Percentiles rank a stretch among this genome's conserved stretches.
phyloP scores from a whole-genome alignment of 208 protist genomes.

The Tritrichomonas foetus region DNA sequence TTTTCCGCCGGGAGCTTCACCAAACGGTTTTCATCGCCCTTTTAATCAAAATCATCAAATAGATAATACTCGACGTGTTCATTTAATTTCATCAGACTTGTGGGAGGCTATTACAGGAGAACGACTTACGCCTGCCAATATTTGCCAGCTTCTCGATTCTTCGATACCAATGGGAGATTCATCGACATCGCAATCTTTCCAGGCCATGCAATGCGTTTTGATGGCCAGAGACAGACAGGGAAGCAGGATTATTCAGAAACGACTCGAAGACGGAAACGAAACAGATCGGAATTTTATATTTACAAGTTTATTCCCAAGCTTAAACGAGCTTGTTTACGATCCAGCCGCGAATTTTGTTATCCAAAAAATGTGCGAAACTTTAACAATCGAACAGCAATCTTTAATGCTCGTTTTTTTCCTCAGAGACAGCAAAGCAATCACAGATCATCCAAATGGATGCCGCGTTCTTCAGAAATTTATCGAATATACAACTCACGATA shows the following conservation, averaged over 20 bases:
- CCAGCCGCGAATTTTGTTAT: not conserved
- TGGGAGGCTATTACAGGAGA: no score
- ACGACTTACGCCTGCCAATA: no score
- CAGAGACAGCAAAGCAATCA: not conserved
- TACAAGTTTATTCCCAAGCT: not conserved
- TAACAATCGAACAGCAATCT: not conserved
- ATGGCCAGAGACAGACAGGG: not conserved
- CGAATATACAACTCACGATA: not conserved
- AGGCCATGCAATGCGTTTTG: not conserved
- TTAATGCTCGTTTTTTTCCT: not conserved
- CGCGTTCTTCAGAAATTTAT: conserved; percentile 30
- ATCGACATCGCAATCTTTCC: no score
- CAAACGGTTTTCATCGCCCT: no score
- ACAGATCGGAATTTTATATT: not conserved
- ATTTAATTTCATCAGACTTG: no score
- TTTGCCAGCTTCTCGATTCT: no score
- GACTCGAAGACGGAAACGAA: not conserved
- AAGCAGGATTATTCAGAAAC: not conserved
- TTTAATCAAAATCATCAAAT: no score
- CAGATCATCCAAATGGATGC: conserved; percentile 24
- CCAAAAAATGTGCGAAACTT: not conserved
- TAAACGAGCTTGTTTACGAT: not conserved
- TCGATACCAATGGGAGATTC: no score
- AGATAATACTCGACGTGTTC: no score
- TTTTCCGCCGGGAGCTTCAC: no score